phyloP scores from a whole-genome alignment of 176 grass and related monocot genomes.

The Coix lacrymajobi region DNA sequence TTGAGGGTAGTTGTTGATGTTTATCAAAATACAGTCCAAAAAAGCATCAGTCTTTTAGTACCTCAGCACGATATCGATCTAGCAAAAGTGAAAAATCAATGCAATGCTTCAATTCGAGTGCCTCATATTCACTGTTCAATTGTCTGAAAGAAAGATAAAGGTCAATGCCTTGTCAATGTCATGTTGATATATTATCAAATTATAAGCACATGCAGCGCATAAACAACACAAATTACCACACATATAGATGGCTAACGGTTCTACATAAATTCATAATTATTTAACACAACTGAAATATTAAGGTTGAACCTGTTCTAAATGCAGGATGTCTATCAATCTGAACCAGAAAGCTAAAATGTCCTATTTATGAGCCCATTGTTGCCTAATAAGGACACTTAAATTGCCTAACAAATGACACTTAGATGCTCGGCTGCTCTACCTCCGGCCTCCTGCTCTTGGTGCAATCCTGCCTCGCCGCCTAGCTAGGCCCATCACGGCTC shows the following conservation, averaged over 20 bases:
- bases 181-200: background rate
- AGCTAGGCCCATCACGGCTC: too few relatives aligned
- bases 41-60: constrained; percentile 34
- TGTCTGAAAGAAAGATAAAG: constrained; percentile 48
- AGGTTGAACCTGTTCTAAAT: too few relatives aligned
- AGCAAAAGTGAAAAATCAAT: constrained; percentile 78
- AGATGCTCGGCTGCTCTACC: too few relatives aligned
- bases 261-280: background rate
- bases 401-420: too few relatives aligned
- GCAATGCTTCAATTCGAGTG: constrained; percentile 91
- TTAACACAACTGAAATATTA: too few relatives aligned
- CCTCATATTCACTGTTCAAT: constrained; percentile 78
- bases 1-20: background rate
- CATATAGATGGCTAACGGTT: background rate
- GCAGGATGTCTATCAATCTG: too few relatives aligned
- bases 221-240: too few relatives aligned
- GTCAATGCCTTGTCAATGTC: background rate
- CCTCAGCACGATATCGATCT: constrained; percentile 60
- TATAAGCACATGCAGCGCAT: background rate
- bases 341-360: too few relatives aligned
- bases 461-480: too few relatives aligned
- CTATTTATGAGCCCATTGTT: too few relatives aligned
- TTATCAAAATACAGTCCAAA: background rate
- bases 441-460: too few relatives aligned
- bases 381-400: too few relatives aligned